A percentile compares a stretch with the other conserved stretches of the same genome.
These are phyloP conservation scores for Phaeosphaeriaceae sp. DNA, from an alignment of 2,329 filamentous ascomycete genomes.

Conservation along the genomic window DNA sequence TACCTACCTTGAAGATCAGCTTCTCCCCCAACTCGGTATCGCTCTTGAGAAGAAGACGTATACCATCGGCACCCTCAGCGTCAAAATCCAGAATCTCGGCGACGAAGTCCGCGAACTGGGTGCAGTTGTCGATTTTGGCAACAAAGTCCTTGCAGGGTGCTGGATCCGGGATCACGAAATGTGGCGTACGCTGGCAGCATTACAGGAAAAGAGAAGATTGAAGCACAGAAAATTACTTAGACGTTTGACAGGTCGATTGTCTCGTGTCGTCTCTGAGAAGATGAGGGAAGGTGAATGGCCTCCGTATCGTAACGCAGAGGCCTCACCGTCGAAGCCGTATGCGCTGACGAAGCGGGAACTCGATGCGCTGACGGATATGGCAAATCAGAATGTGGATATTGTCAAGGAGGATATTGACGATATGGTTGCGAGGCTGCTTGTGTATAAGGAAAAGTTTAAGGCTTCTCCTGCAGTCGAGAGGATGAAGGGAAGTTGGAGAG, in stretches of 20 bases:
- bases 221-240: neutral
- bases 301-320: neutral
- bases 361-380: slow-evolving; percentile 14
- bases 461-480: neutral
- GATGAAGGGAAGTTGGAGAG: slow-evolving; percentile 3
- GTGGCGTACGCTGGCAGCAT: slow-evolving; percentile 11
- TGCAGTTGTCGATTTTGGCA: slow-evolving; percentile 11
- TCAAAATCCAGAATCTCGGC: neutral
- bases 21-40: slow-evolving; percentile 15
- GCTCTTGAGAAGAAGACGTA: slow-evolving; percentile 11
- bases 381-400: slow-evolving; percentile 23
- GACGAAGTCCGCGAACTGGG: slow-evolving; percentile 12
- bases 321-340: neutral
- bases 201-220: slow-evolving; percentile 1
- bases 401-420: slow-evolving; percentile 28
- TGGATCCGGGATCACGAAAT: slow-evolving; percentile 25
- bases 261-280: no score
- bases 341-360: slow-evolving; percentile 9
- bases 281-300: neutral
- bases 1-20: slow-evolving; percentile 18
- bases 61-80: slow-evolving; percentile 1
- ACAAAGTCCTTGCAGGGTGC: slow-evolving; percentile 13
- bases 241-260: slow-evolving; percentile 1
- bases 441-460: slow-evolving; percentile 1
- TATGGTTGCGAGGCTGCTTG: slow-evolving; percentile 15